A percentile compares a stretch with the other conserved stretches of the same genome.
Evolutionary conservation across 352 stramenopile genomes (phyloP).

Genomic region (Phytophthora ramorum): DNA sequence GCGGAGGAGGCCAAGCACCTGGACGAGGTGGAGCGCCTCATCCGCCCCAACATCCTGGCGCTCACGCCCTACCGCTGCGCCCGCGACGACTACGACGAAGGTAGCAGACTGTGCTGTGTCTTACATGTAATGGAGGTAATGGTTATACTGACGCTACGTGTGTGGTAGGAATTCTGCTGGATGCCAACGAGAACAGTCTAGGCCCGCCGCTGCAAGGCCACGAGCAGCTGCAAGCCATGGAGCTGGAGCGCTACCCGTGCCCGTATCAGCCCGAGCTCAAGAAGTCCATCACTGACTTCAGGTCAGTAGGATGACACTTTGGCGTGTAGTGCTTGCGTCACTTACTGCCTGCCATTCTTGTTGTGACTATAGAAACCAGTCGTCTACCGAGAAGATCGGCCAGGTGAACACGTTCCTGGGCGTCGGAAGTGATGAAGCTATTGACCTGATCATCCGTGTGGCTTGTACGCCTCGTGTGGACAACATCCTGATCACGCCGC

Average conservation of each 20-base stretch:
- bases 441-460: conserved; percentile 98
- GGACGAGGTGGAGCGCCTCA: conserved; percentile 88
- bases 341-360: neutral
- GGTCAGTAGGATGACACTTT: conserved; percentile 46
- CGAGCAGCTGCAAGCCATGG: conserved; percentile 68
- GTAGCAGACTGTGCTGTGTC: conserved; percentile 26
- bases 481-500: conserved; percentile 96
- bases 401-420: conserved; percentile 97
- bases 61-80: conserved; percentile 97
- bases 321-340: neutral
- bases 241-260: conserved; percentile 96
- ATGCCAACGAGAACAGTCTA: conserved; percentile 99
- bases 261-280: conserved; percentile 96
- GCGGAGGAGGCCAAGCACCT: conserved; percentile 17
- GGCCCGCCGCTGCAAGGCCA: conserved; percentile 88
- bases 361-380: conserved; percentile 49
- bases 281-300: conserved; percentile 85
- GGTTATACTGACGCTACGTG: neutral
- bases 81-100: conserved; percentile 95
- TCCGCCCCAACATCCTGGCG: conserved; percentile 96
- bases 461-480: conserved; percentile 94
- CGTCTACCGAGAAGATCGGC: conserved; percentile 62
- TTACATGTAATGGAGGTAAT: neutral
- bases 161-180: conserved; percentile 92
- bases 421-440: conserved; percentile 98